Percentiles rank a stretch among this genome's conserved stretches.
Evolutionary conservation across 805 yeast species (phyloP).

Genomic region (Yamadazyma tumulicola): DNA sequence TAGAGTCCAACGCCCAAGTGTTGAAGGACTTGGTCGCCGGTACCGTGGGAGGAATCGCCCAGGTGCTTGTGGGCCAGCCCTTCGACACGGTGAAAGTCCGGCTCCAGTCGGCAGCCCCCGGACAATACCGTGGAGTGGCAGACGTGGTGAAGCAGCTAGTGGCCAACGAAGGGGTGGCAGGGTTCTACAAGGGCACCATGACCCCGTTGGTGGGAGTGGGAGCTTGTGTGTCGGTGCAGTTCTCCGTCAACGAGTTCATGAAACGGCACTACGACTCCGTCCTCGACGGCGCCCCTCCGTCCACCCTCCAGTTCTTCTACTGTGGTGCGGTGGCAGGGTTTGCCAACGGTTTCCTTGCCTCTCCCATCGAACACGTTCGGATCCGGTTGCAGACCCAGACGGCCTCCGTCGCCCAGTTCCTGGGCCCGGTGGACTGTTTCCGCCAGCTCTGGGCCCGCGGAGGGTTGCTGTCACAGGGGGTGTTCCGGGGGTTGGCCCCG

Average conservation of each 20-base stretch:
- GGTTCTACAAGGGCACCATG: conserved; percentile 45
- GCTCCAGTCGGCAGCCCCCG: conserved; percentile 80
- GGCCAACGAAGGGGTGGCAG: conserved; percentile 39
- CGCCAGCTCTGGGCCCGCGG: conserved; percentile 49
- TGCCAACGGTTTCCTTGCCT: conserved; percentile 82
- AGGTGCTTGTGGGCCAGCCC: conserved; percentile 94
- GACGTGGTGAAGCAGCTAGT: conserved; percentile 75
- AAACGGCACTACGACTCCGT: conserved; percentile 65
- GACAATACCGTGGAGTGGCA: conserved; percentile 65
- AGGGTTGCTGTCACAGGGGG: conserved; percentile 47
- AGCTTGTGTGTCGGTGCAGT: conserved; percentile 94
- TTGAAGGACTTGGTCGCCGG: conserved; percentile 84
- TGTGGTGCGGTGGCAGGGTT: conserved; percentile 93
- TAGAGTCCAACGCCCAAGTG: conserved; percentile 42
- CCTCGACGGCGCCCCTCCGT: conserved; percentile 43
- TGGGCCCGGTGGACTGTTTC: conserved; percentile 75
- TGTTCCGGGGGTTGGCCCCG: conserved; percentile 80
- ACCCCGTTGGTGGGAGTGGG: conserved; percentile 63
- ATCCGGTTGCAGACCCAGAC: conserved; percentile 91
- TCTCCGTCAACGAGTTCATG: conserved; percentile 93
- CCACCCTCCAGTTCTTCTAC: conserved; percentile 64
- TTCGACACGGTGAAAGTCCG: conserved; percentile 89
- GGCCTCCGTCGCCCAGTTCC: conserved; percentile 43
- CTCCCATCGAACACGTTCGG: conserved; percentile 94
- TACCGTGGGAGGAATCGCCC: conserved; percentile 93